Evolutionary conservation across 208 protist species (phyloP), one percentile per base, ranked within the genome.

Genomic region (Leishmania tarentolae): DNA sequence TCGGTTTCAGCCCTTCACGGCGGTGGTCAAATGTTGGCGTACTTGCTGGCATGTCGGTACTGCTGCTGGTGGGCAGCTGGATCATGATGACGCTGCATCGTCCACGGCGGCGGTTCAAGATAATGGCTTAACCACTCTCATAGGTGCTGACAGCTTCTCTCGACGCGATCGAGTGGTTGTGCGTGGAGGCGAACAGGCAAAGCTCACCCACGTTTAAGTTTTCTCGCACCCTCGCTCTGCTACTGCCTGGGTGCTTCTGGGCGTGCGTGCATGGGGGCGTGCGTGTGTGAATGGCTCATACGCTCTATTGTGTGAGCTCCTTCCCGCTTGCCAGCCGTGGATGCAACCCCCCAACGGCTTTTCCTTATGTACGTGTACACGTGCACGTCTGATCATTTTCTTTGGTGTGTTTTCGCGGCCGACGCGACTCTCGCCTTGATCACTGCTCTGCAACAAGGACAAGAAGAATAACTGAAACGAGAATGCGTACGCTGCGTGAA

Each of bases 21-120:
- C 80, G 87, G 46, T 94, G 89, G 89, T 42, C 76, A 31, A 91
- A 94, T 53, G 89, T 93, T 1, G 75, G 82, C 9, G 81, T 85
- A 19, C 84, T 94, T 46, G 75, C 80, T 1, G 84, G 73, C 28
- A 82, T 93, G 6, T 88, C 86, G 0, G 81, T 44, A 0, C 66
- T 87, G 59, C 78, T 93, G 21, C 79, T 94, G 2, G 50, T 88
- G 53, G 86, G 75, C 31, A 87, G 85, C 50, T 82, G 86, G 71
- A 57, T 86, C 11, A 82, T 85, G 82, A 92, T 93, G 91, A 73
- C 79, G 21, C 71, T 86, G n/a, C 76, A 86, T 52, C 82, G 80
- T 1, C 83, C 86, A 7, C 71, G 79, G 17, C 76, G 83, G 19
- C 72, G 70, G 40, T 17, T 80, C 46, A 83, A 80, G 59, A 68